Evolutionary conservation across 1,139 yeast genomes (phyloP).

Genomic region (Taphrina wiesneri): DNA sequence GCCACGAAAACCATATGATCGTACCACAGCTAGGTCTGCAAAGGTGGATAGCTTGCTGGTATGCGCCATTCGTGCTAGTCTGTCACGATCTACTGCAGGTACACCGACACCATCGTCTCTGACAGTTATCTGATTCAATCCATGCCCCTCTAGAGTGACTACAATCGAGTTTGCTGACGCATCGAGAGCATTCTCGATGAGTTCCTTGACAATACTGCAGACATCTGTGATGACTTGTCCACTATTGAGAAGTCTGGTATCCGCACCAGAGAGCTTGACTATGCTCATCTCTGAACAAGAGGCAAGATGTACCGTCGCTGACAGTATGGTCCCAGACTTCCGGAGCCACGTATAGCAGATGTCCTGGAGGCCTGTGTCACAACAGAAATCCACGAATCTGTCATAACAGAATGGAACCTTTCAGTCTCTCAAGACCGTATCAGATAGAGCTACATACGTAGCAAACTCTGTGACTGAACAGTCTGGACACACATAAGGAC

Average conservation of each 20-base stretch:
- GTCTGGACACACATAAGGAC: too few relatives aligned
- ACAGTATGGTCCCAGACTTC: background rate
- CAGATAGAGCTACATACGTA: too few relatives aligned
- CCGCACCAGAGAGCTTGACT: constrained; percentile 5
- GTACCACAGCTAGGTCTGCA: constrained; percentile 51
- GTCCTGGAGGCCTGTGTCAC: too few relatives aligned
- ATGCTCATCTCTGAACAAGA: background rate
- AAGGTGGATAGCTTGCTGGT: constrained; percentile 58
- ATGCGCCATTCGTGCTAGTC: constrained; percentile 55
- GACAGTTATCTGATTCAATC: constrained; percentile 53
- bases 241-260: constrained; percentile 36
- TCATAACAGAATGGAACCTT: too few relatives aligned
- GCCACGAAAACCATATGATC: constrained; percentile 66
- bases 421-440: too few relatives aligned
- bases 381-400: too few relatives aligned
- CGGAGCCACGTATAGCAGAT: too few relatives aligned
- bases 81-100: constrained; percentile 51
- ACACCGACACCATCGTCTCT: constrained; percentile 70
- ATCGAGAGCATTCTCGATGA: constrained; percentile 67
- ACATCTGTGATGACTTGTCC: constrained; percentile 44
- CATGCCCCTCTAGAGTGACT: constrained; percentile 57
- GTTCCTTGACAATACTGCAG: constrained; percentile 55
- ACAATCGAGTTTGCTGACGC: constrained; percentile 57
- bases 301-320: background rate
- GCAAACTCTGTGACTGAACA: too few relatives aligned